phyloP scores from a whole-genome alignment of 257 asterid species.

The Nicotiana tomentosiformis region DNA sequence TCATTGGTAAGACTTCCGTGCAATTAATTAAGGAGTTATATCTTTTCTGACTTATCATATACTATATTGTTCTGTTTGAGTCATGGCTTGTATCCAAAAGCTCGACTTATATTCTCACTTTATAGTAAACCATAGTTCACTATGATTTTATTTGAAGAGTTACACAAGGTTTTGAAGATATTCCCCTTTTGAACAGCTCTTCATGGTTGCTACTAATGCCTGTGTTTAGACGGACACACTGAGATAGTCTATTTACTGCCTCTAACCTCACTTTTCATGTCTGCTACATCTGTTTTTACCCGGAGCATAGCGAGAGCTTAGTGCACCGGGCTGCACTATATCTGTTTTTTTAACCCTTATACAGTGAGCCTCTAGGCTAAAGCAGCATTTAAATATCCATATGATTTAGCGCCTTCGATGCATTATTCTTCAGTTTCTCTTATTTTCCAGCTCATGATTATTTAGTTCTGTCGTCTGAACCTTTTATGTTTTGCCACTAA shows the following conservation, averaged over 20 bases:
- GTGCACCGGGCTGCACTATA: too few relatives aligned
- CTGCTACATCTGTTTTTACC: not conserved
- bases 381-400: not conserved
- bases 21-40: not conserved
- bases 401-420: not conserved
- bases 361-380: not conserved
- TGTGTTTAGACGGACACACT: not conserved
- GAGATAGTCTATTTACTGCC: not conserved
- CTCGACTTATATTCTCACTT: not conserved
- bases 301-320: too few relatives aligned
- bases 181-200: not conserved
- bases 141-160: not conserved
- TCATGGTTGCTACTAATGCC: not conserved
- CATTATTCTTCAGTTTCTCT: not conserved
- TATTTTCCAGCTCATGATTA: not conserved
- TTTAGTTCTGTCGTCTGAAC: not conserved
- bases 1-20: slow-evolving; percentile 54
- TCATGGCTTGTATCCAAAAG: not conserved
- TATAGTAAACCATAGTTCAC: not conserved
- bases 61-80: not conserved
- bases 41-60: not conserved
- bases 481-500: not conserved
- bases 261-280: not conserved
- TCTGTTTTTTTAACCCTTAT: not conserved
- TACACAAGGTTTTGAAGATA: not conserved